A percentile compares a stretch with the other conserved stretches of the same genome.
phyloP scores from a whole-genome alignment of 768 basidiomycete genomes.

The Rhizopogon vesiculosus region DNA sequence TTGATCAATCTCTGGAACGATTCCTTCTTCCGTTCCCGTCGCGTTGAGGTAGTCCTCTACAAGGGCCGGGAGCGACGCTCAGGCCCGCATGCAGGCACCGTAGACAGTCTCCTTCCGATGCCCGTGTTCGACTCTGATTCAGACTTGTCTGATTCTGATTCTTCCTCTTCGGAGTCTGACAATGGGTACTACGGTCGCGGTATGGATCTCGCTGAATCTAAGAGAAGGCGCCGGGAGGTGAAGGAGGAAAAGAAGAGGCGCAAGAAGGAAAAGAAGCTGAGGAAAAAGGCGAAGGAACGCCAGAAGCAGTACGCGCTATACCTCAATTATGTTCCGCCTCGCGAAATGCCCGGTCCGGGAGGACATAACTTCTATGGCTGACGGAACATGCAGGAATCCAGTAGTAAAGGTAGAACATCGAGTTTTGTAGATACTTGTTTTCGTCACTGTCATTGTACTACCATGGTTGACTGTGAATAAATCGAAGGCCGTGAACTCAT shows the following conservation, averaged over 20 bases:
- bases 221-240: slow-evolving; percentile 48
- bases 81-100: slow-evolving; percentile 49
- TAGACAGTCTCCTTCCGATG: slow-evolving; percentile 51
- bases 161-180: slow-evolving; percentile 39
- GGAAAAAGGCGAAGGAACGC: slow-evolving; percentile 51
- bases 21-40: slow-evolving; percentile 69
- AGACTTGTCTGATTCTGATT: slow-evolving; percentile 32
- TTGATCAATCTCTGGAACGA: slow-evolving; percentile 78
- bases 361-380: slow-evolving; percentile 24
- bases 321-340: slow-evolving; percentile 44
- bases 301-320: slow-evolving; percentile 64
- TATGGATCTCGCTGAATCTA: slow-evolving; percentile 43
- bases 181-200: slow-evolving; percentile 44
- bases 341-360: slow-evolving; percentile 20
- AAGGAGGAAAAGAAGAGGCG: slow-evolving; percentile 58
- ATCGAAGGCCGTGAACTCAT: too few species aligned
- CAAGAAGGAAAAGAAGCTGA: slow-evolving; percentile 60
- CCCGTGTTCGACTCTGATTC: slow-evolving; percentile 39
- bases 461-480: not conserved
- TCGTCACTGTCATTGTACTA: not conserved
- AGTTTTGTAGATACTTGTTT: not conserved
- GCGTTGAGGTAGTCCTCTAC: slow-evolving; percentile 78
- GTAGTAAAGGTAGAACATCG: not conserved
- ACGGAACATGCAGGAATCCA: not conserved
- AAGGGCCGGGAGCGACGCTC: slow-evolving; percentile 75